Conservation (phyloP, 805 yeast species). For the Ogataea ramenticola region DNA sequence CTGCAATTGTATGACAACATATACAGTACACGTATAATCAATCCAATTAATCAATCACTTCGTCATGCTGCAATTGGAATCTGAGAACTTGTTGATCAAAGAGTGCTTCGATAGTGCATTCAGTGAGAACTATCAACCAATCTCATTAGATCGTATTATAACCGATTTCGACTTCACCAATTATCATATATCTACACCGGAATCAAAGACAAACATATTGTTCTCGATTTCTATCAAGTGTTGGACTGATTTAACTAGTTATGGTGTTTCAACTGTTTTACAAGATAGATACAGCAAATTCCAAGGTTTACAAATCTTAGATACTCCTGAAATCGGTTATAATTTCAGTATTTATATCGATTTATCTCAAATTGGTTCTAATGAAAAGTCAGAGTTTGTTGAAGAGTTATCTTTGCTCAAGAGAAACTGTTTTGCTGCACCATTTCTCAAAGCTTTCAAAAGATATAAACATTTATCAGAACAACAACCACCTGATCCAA, state of each 20-base stretch:
- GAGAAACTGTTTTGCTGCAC: slow-evolving; percentile 85
- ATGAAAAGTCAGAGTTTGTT: slow-evolving; percentile 47
- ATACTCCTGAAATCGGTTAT: slow-evolving; percentile 59
- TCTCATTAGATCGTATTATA: slow-evolving; percentile 73
- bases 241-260: slow-evolving; percentile 62
- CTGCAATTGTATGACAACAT: too few relatives aligned
- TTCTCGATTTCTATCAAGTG: slow-evolving; percentile 71
- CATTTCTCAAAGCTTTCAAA: slow-evolving; percentile 79
- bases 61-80: slow-evolving; percentile 76
- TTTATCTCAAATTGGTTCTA: slow-evolving; percentile 28
- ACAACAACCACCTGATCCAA: slow-evolving; percentile 29
- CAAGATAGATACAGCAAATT: slow-evolving; percentile 41
- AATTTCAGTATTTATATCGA: slow-evolving; percentile 72
- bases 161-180: slow-evolving; percentile 96
- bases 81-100: slow-evolving; percentile 74
- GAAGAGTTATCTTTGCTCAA: slow-evolving; percentile 67
- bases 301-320: slow-evolving; percentile 27
- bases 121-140: slow-evolving; percentile 36
- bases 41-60: neutral
- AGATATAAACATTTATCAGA: slow-evolving; percentile 65
- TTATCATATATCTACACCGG: slow-evolving; percentile 88
- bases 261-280: slow-evolving; percentile 55
- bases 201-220: slow-evolving; percentile 54
- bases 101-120: slow-evolving; percentile 73
- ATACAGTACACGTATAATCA: neutral